These are phyloP conservation scores for Fonsecaea erecta DNA, from an alignment of 2,329 filamentous ascomycete species.

Conservation along the genomic window DNA sequence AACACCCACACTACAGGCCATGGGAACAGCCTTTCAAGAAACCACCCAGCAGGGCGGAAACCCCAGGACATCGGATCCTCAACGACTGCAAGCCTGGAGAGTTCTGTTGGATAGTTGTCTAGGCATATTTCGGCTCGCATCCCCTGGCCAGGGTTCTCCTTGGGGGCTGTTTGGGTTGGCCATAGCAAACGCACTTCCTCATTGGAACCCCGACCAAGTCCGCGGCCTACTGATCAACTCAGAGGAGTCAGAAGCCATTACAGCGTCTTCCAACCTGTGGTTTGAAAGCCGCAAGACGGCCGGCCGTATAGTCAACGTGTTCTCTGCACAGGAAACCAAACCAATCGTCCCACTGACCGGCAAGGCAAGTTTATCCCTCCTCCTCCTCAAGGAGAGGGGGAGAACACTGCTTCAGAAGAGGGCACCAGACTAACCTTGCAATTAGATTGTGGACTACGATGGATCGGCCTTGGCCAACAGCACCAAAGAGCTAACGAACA, in stretches of 20 bases:
- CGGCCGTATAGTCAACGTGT: not conserved
- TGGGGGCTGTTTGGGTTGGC: not conserved
- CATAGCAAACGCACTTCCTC: too few species aligned
- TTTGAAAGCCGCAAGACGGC: not conserved
- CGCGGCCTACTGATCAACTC: not conserved
- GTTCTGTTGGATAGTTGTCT: not conserved
- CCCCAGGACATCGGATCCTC: not conserved
- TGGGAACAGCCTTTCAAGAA: not conserved
- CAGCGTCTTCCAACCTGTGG: not conserved
- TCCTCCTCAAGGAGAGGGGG: not conserved
- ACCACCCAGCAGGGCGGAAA: not conserved
- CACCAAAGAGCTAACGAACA: not conserved
- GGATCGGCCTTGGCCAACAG: not conserved
- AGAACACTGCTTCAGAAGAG: not conserved
- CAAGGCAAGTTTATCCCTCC: not conserved
- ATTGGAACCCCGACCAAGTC: not conserved
- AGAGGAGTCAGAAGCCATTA: not conserved
- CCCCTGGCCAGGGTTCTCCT: not conserved
- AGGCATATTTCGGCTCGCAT: not conserved
- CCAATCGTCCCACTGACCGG: not conserved
- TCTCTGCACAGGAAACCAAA: not conserved
- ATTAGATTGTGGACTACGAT: not conserved
- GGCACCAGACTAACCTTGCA: not conserved
- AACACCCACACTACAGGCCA: not conserved
- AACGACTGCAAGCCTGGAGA: not conserved